Evolutionary conservation across 1,284 basidiomycete genomes (phyloP).

Genomic region (Ganoderma boninense): DNA sequence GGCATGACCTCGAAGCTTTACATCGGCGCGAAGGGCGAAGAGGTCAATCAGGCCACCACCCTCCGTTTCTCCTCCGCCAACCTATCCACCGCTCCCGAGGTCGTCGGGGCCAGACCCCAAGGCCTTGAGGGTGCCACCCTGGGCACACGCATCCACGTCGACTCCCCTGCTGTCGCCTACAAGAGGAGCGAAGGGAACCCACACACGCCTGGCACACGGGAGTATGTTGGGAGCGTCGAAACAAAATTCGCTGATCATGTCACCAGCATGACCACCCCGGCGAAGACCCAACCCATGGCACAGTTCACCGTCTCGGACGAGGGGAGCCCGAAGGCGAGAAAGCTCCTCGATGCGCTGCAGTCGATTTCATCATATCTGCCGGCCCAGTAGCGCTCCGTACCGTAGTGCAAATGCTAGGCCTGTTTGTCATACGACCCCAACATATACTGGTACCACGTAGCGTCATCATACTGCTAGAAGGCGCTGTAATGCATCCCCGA

Average conservation of each 20-base stretch:
- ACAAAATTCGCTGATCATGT: not conserved
- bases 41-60: conserved; percentile 19
- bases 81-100: conserved; percentile 40
- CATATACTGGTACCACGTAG: not conserved
- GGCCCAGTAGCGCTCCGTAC: not conserved
- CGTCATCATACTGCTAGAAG: conserved; percentile 33
- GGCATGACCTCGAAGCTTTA: conserved; percentile 38
- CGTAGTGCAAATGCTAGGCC: not conserved
- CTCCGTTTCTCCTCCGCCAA: conserved; percentile 40
- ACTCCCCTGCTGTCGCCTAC: conserved; percentile 23
- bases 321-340: not conserved
- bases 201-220: conserved; percentile 44
- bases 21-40: conserved; percentile 11
- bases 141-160: conserved; percentile 24
- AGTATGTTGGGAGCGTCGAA: conserved; percentile 41
- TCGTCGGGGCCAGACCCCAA: conserved; percentile 39
- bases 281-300: not conserved
- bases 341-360: not conserved
- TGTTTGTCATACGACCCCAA: not conserved
- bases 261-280: not conserved
- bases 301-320: not conserved
- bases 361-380: not conserved
- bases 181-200: conserved; percentile 30
- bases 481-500: conserved; percentile 42
- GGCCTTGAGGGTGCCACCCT: conserved; percentile 32